A percentile compares a stretch with the other conserved stretches of the same genome.
Evolutionary conservation across 257 asterid species (phyloP).

Genomic region (Lycium ferocissimum): DNA sequence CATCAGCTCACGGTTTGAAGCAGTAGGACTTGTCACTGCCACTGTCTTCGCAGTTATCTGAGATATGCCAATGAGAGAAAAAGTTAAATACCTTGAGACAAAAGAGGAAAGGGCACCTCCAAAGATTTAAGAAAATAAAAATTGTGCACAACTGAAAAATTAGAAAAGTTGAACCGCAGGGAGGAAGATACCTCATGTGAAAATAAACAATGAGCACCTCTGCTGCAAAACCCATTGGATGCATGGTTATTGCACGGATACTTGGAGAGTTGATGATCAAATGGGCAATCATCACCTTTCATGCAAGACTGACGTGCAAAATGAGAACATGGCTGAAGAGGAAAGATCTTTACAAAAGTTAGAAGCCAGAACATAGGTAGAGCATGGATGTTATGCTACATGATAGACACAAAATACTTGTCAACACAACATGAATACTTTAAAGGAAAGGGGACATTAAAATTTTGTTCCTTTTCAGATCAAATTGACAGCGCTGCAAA

Average conservation of each 20-base stretch:
- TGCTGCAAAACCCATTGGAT: slow-evolving; percentile 70
- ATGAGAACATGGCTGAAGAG: slow-evolving; percentile 83
- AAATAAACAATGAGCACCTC: slow-evolving; percentile 86
- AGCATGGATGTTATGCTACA: slow-evolving; percentile 9
- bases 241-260: slow-evolving; percentile 75
- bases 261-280: slow-evolving; percentile 87
- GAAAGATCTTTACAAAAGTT: slow-evolving; percentile 7
- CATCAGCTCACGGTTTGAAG: slow-evolving; percentile 46
- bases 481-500: slow-evolving; percentile 14
- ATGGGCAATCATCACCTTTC: slow-evolving; percentile 97
- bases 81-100: slow-evolving; percentile 14
- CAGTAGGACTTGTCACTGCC: slow-evolving; percentile 37
- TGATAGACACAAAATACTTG: not conserved
- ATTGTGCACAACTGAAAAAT: slow-evolving; percentile 31
- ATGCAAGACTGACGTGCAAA: slow-evolving; percentile 91
- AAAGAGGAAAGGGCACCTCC: not conserved
- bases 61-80: slow-evolving; percentile 31
- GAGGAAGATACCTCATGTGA: slow-evolving; percentile 73
- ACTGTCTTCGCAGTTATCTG: slow-evolving; percentile 57
- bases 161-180: slow-evolving; percentile 26
- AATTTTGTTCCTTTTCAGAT: not conserved
- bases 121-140: slow-evolving; percentile 22
- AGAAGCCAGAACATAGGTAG: slow-evolving; percentile 9
- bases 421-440: not conserved
- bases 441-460: not conserved